These are phyloP conservation scores for Pharnaceum exiguum DNA, from an alignment of 148 eudicot genomes.

Conservation along the genomic window DNA sequence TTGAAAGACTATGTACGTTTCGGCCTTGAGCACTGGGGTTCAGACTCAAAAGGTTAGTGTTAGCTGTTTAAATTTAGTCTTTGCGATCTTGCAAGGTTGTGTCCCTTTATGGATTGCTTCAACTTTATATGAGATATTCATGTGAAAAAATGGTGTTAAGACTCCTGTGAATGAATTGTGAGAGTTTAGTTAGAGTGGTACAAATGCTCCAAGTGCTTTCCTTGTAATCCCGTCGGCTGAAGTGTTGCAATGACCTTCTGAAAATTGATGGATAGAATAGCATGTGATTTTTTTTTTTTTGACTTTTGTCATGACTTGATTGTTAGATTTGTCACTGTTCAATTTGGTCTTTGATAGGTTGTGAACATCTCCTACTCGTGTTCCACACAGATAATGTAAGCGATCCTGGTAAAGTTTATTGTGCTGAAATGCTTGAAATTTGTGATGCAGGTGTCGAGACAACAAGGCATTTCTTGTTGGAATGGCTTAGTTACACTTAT, in stretches of 20 bases:
- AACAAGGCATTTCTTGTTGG: constrained; percentile 86
- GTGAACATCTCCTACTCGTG: too few relatives aligned
- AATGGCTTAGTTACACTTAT: constrained; percentile 89
- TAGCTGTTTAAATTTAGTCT: not conserved
- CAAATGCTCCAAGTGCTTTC: too few relatives aligned
- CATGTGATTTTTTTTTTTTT: too few relatives aligned
- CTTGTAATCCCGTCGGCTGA: too few relatives aligned
- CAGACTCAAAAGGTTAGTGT: constrained; percentile 84
- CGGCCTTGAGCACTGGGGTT: constrained; percentile 99
- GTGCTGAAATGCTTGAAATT: not conserved
- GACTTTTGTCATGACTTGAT: too few relatives aligned
- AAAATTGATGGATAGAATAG: too few relatives aligned
- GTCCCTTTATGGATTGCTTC: too few relatives aligned
- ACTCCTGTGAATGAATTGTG: too few relatives aligned
- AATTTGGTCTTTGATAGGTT: too few relatives aligned
- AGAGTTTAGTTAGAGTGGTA: too few relatives aligned
- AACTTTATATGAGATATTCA: not conserved
- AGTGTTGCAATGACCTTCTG: too few relatives aligned
- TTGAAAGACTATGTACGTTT: constrained; percentile 82
- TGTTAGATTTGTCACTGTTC: too few relatives aligned
- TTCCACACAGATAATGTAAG: not conserved
- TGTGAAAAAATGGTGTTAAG: not conserved
- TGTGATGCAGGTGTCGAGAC: constrained; percentile 80
- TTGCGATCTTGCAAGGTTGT: not conserved
- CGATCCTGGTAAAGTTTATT: not conserved